Percentiles rank a stretch among this genome's conserved stretches.
Conservation (phyloP, 805 yeast genomes). For the Naumovozyma castellii region DNA sequence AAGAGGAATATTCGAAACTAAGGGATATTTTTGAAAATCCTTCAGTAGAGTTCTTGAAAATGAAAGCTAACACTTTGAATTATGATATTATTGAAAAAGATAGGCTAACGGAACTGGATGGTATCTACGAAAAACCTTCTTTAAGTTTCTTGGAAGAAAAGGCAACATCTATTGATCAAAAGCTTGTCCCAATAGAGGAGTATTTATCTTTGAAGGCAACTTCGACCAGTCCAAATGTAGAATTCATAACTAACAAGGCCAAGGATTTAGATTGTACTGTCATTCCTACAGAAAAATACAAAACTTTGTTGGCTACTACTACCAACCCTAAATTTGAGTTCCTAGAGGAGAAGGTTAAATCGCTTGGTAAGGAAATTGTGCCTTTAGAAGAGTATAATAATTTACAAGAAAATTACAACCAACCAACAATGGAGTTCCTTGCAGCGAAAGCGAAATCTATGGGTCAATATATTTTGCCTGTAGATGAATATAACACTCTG, state of each 20-base stretch:
- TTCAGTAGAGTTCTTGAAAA: constrained; percentile 4
- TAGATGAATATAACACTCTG: background rate
- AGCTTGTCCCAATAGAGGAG: constrained; percentile 14
- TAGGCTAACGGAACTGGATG: constrained; percentile 7
- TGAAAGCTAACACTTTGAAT: constrained; percentile 4
- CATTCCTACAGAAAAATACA: constrained; percentile 9
- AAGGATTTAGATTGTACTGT: constrained; percentile 11
- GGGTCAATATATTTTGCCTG: background rate
- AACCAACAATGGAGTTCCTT: constrained; percentile 12
- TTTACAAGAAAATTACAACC: background rate
- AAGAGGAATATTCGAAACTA: constrained; percentile 3
- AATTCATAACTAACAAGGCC: constrained; percentile 12
- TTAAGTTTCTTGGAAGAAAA: constrained; percentile 6
- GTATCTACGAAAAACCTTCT: constrained; percentile 11
- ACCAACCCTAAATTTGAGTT: constrained; percentile 7
- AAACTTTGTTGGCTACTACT: constrained; percentile 3
- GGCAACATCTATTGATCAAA: constrained; percentile 11
- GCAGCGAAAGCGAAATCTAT: constrained; percentile 13
- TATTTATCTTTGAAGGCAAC: constrained; percentile 7
- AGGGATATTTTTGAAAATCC: background rate
- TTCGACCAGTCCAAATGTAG: constrained; percentile 9
- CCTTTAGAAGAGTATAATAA: constrained; percentile 8
- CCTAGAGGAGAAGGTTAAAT: constrained; percentile 7
- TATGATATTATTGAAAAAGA: constrained; percentile 4
- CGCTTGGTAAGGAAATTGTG: constrained; percentile 13